Evolutionary conservation across 169 alveolate genomes (phyloP).

Genomic region (Plasmodium falciparum): DNA sequence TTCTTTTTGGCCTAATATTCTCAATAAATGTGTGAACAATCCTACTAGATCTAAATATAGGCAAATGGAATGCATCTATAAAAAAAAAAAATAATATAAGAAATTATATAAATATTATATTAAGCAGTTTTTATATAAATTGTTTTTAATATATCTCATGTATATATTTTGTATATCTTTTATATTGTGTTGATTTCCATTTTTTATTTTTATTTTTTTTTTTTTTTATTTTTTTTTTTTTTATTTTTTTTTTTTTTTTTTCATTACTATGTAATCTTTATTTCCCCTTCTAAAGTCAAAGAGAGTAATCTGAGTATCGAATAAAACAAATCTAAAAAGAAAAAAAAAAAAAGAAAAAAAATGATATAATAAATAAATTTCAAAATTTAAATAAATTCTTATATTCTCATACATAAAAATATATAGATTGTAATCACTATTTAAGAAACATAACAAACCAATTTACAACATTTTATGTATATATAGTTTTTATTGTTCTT

Average conservation of each 20-base stretch:
- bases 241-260: slow-evolving; percentile 10
- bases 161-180: slow-evolving; percentile 1
- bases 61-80: slow-evolving; percentile 69
- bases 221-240: not conserved
- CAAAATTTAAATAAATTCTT: not conserved
- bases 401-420: not conserved
- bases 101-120: not conserved
- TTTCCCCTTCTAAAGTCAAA: slow-evolving; percentile 73
- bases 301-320: slow-evolving; percentile 71
- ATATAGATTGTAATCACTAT: no score
- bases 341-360: slow-evolving; percentile 1
- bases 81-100: slow-evolving; percentile 11
- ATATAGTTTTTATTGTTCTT: not conserved
- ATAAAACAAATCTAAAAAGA: slow-evolving; percentile 51
- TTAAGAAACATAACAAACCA: no score
- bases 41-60: slow-evolving; percentile 61
- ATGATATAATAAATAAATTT: not conserved
- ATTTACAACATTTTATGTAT: not conserved
- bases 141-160: slow-evolving; percentile 1
- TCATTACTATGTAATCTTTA: slow-evolving; percentile 71
- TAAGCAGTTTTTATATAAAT: no score
- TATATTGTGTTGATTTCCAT: not conserved
- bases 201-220: slow-evolving; percentile 1
- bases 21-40: slow-evolving; percentile 60
- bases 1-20: slow-evolving; percentile 66